Percentiles rank a stretch among this genome's conserved stretches.
phyloP scores from a whole-genome alignment of 768 basidiomycete species.

The Lactarius psammicola region DNA sequence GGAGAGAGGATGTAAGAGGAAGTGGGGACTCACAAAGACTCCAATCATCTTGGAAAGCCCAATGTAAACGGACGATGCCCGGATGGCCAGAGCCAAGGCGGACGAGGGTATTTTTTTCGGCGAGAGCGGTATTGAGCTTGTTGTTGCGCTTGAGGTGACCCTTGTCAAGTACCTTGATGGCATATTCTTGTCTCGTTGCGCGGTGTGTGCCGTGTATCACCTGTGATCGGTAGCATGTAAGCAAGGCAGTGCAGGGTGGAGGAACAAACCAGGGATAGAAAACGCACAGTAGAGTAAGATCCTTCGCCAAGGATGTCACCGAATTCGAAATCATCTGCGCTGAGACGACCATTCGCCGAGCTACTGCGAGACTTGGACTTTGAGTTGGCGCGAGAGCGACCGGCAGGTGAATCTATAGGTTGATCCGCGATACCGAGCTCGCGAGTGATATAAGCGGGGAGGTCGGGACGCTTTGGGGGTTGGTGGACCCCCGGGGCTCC shows the following conservation, averaged over 20 bases:
- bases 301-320: conserved; percentile 76
- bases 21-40: conserved; percentile 64
- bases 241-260: conserved; percentile 4
- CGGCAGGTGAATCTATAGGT: conserved; percentile 15
- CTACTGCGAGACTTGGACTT: conserved; percentile 45
- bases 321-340: conserved; percentile 68
- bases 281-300: conserved; percentile 74
- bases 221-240: conserved; percentile 37
- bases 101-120: conserved; percentile 78
- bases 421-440: conserved; percentile 49
- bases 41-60: conserved; percentile 83
- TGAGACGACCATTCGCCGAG: conserved; percentile 45
- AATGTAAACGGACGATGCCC: conserved; percentile 77
- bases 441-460: conserved; percentile 57
- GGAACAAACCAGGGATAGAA: background rate
- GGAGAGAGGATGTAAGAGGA: no score
- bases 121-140: conserved; percentile 71
- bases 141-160: conserved; percentile 75
- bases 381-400: conserved; percentile 35
- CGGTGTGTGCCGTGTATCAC: conserved; percentile 56
- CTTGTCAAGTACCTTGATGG: conserved; percentile 83
- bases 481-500: conserved; percentile 48
- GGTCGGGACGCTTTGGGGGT: conserved; percentile 40
- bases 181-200: conserved; percentile 61
- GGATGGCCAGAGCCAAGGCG: conserved; percentile 66